These are phyloP conservation scores for Xylaria flabelliformis DNA, from an alignment of 495 filamentous ascomycete genomes.

Conservation along the genomic window DNA sequence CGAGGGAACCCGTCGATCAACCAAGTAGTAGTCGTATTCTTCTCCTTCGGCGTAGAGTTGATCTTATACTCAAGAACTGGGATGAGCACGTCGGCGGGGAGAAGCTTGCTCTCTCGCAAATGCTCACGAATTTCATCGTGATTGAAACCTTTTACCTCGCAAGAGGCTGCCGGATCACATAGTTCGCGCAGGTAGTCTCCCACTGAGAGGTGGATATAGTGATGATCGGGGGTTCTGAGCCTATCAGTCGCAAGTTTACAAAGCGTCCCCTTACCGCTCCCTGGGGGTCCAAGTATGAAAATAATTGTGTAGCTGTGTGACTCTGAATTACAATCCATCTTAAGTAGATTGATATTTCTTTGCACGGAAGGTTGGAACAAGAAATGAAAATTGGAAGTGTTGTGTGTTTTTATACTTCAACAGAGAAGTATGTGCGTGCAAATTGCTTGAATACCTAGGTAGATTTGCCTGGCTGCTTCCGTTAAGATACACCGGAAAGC, in stretches of 20 bases:
- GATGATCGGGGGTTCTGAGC: conserved; percentile 23
- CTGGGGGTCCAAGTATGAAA: conserved; percentile 41
- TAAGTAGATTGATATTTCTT: background rate
- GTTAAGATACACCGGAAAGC: background rate
- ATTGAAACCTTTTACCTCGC: background rate
- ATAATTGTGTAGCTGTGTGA: conserved; percentile 25
- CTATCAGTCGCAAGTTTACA: conserved; percentile 31
- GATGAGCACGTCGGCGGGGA: conserved; percentile 37
- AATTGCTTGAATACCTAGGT: background rate
- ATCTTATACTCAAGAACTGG: conserved; percentile 34
- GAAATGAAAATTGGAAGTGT: background rate
- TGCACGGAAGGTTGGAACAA: background rate
- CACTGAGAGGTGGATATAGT: conserved; percentile 49
- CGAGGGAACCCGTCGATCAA: conserved; percentile 51
- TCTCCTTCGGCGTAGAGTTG: background rate
- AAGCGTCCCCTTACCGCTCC: conserved; percentile 50
- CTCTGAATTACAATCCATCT: conserved; percentile 1
- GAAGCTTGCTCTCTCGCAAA: conserved; percentile 35
- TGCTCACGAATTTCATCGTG: conserved; percentile 27
- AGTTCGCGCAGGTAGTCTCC: conserved; percentile 47
- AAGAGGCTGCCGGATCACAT: background rate
- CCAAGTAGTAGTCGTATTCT: conserved; percentile 17
- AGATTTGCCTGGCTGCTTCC: background rate
- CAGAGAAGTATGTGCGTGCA: background rate
- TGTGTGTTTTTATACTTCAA: background rate